phyloP scores from a whole-genome alignment of 1,284 basidiomycete species.

The Heterobasidion occidentale region DNA sequence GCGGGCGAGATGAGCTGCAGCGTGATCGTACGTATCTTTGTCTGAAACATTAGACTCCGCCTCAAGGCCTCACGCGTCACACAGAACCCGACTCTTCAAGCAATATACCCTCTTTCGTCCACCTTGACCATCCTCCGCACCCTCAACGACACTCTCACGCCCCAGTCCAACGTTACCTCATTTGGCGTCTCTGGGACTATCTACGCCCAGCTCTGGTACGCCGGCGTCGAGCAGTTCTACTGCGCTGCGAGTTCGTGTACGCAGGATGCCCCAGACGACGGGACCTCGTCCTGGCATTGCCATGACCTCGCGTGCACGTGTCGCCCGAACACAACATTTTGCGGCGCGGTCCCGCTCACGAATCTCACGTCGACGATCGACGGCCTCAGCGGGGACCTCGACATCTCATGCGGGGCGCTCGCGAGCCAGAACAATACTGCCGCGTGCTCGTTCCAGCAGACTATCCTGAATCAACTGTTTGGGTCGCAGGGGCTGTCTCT shows the following conservation, averaged over 20 bases:
- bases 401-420: slow-evolving; percentile 54
- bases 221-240: slow-evolving; percentile 80
- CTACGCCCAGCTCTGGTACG: slow-evolving; percentile 76
- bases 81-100: slow-evolving; percentile 74
- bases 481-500: slow-evolving; percentile 66
- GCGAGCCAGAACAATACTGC: slow-evolving; percentile 38
- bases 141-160: slow-evolving; percentile 59
- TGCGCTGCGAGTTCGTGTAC: slow-evolving; percentile 66
- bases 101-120: slow-evolving; percentile 59
- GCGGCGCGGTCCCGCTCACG: slow-evolving; percentile 41
- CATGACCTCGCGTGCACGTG: slow-evolving; percentile 70
- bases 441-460: slow-evolving; percentile 73
- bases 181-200: slow-evolving; percentile 49
- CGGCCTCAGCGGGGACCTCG: slow-evolving; percentile 49
- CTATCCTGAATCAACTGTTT: slow-evolving; percentile 57
- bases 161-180: slow-evolving; percentile 54
- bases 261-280: slow-evolving; percentile 39
- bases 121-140: slow-evolving; percentile 74
- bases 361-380: slow-evolving; percentile 57
- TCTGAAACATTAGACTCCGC: slow-evolving; percentile 6
- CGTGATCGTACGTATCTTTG: slow-evolving; percentile 51
- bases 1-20: slow-evolving; percentile 68
- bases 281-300: slow-evolving; percentile 55
- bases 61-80: neutral
- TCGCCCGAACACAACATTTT: slow-evolving; percentile 61